Evolutionary conservation across 352 stramenopile species (phyloP).

Genomic region (Phytophthora multivora): DNA sequence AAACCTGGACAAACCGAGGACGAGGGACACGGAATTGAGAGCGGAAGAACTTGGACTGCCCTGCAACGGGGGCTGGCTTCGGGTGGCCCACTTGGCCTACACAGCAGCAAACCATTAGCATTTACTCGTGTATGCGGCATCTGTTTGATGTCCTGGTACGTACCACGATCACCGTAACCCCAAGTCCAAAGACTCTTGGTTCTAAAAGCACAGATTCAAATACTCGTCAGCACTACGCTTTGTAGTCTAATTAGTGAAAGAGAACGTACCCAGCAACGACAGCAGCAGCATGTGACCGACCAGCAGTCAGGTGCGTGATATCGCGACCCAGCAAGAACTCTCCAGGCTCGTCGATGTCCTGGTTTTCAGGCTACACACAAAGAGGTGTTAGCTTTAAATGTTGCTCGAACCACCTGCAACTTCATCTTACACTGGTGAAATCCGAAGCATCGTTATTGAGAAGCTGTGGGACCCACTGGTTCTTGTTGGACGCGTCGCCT

Average conservation of each 20-base stretch:
- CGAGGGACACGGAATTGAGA: conserved; percentile 75
- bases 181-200: conserved; percentile 77
- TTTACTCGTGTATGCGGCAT: not conserved
- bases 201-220: conserved; percentile 30
- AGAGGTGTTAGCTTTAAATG: too few species aligned
- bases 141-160: not conserved
- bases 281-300: conserved; percentile 62
- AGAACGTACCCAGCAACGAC: conserved; percentile 52
- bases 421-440: conserved; percentile 54
- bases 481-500: conserved; percentile 68
- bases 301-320: conserved; percentile 57
- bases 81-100: conserved; percentile 70
- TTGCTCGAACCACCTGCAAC: not conserved
- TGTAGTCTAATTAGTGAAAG: not conserved
- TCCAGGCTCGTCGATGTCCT: conserved; percentile 63
- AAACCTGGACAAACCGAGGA: conserved; percentile 70
- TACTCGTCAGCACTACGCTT: not conserved
- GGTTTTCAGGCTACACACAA: conserved; percentile 43
- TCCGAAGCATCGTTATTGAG: conserved; percentile 73
- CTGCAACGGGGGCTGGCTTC: conserved; percentile 50
- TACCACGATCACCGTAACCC: conserved; percentile 69
- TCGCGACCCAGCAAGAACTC: conserved; percentile 81
- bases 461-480: conserved; percentile 83
- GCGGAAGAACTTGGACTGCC: conserved; percentile 82
- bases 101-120: not conserved